Percentiles rank a stretch among this genome's conserved stretches.
phyloP scores from a whole-genome alignment of 208 protist species.

The Jaenimonas drosophilae region DNA sequence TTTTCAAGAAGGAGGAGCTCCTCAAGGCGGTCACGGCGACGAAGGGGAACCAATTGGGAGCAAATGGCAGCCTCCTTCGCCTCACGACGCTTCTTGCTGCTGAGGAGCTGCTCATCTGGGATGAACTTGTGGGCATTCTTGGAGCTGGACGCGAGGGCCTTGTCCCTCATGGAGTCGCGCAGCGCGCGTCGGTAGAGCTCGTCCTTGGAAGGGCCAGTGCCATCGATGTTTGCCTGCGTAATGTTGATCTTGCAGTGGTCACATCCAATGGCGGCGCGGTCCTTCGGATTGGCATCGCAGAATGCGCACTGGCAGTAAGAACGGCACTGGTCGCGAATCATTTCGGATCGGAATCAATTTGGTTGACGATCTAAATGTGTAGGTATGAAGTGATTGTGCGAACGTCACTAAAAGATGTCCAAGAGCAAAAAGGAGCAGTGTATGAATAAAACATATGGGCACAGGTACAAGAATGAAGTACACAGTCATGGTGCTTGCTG shows the following conservation, averaged over 20 bases:
- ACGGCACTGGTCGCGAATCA: slow-evolving; percentile 76
- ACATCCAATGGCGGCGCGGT: slow-evolving; percentile 6
- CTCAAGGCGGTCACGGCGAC: slow-evolving; percentile 80
- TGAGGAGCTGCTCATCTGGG: slow-evolving; percentile 74
- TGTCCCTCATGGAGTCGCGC: slow-evolving; percentile 32
- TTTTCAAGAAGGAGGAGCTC: slow-evolving; percentile 81
- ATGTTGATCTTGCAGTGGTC: slow-evolving; percentile 16
- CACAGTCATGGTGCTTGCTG: no score
- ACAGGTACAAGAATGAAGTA: neutral
- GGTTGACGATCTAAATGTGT: no score
- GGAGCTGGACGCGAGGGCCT: slow-evolving; percentile 45
- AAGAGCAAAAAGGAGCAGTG: neutral
- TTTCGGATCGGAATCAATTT: slow-evolving; percentile 3
- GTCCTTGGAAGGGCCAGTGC: slow-evolving; percentile 37
- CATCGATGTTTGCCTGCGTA: slow-evolving; percentile 15
- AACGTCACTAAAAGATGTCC: neutral
- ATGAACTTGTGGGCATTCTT: slow-evolving; percentile 65
- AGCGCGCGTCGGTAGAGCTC: slow-evolving; percentile 67
- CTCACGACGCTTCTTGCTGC: slow-evolving; percentile 51
- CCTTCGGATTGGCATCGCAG: slow-evolving; percentile 28
- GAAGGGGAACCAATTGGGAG: slow-evolving; percentile 56
- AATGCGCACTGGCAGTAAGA: slow-evolving; percentile 76
- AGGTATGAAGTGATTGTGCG: neutral
- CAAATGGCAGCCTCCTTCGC: slow-evolving; percentile 48
- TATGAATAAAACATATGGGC: no score